Evolutionary conservation across 306 rosid genomes (phyloP).

Genomic region (Mimosa bimucronata): DNA sequence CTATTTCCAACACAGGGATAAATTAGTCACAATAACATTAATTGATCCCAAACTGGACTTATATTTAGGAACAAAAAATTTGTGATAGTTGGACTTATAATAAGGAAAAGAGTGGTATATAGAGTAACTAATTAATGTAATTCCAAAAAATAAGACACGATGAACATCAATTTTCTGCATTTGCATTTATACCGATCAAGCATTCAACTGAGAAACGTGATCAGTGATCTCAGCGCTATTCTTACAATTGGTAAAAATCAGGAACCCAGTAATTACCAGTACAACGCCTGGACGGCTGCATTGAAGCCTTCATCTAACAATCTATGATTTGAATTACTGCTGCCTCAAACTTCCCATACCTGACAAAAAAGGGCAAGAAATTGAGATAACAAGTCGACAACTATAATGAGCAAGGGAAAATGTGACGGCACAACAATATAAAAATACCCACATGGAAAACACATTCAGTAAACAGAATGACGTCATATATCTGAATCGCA

Average conservation of each 20-base stretch:
- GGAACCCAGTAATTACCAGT: slow-evolving; percentile 48
- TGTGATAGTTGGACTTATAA: too few species aligned
- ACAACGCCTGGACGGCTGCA: slow-evolving; percentile 49
- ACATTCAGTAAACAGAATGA: slow-evolving; percentile 44
- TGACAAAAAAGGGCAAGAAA: slow-evolving; percentile 40
- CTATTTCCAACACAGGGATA: too few species aligned
- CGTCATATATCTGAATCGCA: slow-evolving; percentile 52
- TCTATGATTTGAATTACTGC: slow-evolving; percentile 47
- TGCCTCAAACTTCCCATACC: slow-evolving; percentile 54
- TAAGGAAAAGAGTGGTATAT: too few species aligned
- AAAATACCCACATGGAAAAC: slow-evolving; percentile 56
- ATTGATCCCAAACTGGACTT: too few species aligned
- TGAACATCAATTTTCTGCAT: slow-evolving; percentile 35
- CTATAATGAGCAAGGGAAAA: slow-evolving; percentile 24
- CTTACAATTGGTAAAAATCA: slow-evolving; percentile 55
- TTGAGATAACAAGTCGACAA: slow-evolving; percentile 39
- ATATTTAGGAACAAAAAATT: too few species aligned
- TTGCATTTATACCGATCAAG: slow-evolving; percentile 37
- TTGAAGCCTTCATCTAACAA: slow-evolving; percentile 50
- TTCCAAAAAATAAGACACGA: background rate
- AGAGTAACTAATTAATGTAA: too few species aligned
- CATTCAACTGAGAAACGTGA: slow-evolving; percentile 47
- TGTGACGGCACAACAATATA: slow-evolving; percentile 12
- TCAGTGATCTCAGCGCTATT: slow-evolving; percentile 47
- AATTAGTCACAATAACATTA: too few species aligned